These are phyloP conservation scores for Venturia carpophila DNA, from an alignment of 2,329 filamentous ascomycete species.

Conservation along the genomic window DNA sequence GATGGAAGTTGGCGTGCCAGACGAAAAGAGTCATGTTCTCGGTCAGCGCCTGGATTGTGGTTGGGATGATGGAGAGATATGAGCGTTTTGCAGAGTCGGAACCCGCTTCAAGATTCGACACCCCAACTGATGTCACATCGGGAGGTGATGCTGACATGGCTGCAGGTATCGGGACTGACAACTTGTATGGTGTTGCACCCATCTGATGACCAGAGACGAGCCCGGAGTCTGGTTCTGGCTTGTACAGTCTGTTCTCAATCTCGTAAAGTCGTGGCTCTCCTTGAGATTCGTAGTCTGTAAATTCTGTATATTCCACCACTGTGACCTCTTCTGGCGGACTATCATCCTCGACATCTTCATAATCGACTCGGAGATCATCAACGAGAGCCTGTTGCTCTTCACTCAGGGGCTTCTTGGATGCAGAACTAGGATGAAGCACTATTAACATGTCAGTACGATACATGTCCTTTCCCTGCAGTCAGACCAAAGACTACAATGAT, in stretches of 20 bases:
- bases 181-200: not conserved
- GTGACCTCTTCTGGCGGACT: not conserved
- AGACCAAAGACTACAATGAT: not conserved
- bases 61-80: slow-evolving; percentile 13
- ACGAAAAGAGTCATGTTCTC: slow-evolving; percentile 14
- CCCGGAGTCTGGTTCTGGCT: not conserved
- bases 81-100: slow-evolving; percentile 15
- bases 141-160: not conserved
- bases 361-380: slow-evolving; percentile 13
- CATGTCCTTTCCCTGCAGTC: not conserved
- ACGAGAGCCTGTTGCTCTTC: not conserved
- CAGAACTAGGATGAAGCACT: not conserved
- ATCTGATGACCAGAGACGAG: not conserved
- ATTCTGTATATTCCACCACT: not conserved
- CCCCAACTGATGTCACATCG: slow-evolving; percentile 3
- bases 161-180: not conserved
- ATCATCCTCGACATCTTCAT: slow-evolving; percentile 14
- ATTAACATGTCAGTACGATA: not conserved
- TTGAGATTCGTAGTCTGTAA: not conserved
- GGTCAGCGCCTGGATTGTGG: slow-evolving; percentile 11
- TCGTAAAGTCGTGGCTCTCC: not conserved
- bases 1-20: slow-evolving; percentile 18
- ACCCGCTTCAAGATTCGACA: slow-evolving; percentile 15
- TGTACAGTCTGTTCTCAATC: not conserved
- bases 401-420: not conserved